Base-by-base conservation (phyloP, 1,284 basidiomycete species). In the Trichosporon asahii region DNA sequence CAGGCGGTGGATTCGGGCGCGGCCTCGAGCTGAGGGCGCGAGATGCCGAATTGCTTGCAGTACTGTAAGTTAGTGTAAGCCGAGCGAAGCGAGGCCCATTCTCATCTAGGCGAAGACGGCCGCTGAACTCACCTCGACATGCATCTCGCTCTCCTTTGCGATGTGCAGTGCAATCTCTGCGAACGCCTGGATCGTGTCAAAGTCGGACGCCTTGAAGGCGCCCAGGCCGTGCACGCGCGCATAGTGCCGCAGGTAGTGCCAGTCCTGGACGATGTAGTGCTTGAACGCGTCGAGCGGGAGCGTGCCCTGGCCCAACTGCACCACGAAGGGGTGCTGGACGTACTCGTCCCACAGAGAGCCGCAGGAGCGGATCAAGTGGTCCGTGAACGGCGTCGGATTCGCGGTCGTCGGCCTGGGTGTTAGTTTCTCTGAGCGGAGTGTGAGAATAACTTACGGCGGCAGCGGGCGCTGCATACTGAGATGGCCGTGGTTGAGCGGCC, bases 401-500 rank as follows among this genome's bases (percentile, higher is more conserved):
- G 80, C 81, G 11, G 75, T 77, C 0, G 88, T 90, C 44, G 87
- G 88, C 66, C 91, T 92, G 67, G 21, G 33, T 9, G 57, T 66
- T 66, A 70, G 66, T 63, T 18, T 53, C 57, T 3, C 66, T 53
- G 21, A 66, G 35, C 35, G 35, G 35, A 37, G 35, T n/a, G 35
- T 57, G 31, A 14, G 27, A 12, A 4, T 6, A 2, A 82, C 89
- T 76, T 75, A 93, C 92, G 84, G 84, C 1, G 89, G 88, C 21
- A 95, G 80, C 2, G 85, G 76, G 0, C 87, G 84, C 11, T 77
- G 82, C 0, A 84, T 79, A n/a, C 90, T 84, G 0, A 88, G 85
- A 78, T 94, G 91, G 67, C 90, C 85, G 79, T 98, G 95, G 81
- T 98, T 94, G 23, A 98, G 86, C 0, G 95, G 94, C 0, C 94